Percentiles rank a stretch among this genome's conserved stretches.
phyloP scores from a whole-genome alignment of 176 grass and related monocot species.

The Carex scoparia region DNA sequence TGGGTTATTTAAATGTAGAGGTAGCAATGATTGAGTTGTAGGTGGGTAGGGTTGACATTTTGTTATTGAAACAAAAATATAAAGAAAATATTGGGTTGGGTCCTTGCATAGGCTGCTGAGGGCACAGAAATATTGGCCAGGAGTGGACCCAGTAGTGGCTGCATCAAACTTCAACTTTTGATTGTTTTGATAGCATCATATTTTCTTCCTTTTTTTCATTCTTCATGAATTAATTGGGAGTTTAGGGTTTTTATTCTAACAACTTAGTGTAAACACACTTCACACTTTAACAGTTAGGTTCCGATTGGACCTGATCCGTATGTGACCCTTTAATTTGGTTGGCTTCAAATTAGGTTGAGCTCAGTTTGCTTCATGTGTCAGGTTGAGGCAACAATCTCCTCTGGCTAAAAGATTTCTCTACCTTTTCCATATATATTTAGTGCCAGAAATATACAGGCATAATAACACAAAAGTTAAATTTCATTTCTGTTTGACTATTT shows the following conservation, averaged over 20 bases:
- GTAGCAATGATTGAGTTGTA: not conserved
- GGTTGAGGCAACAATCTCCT: not conserved
- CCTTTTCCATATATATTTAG: not conserved
- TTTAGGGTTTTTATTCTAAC: not conserved
- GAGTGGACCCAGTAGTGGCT: not conserved
- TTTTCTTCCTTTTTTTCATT: not conserved
- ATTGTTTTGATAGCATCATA: not conserved
- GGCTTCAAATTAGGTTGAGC: not conserved
- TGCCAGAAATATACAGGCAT: slow-evolving; percentile 5
- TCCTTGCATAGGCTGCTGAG: not conserved
- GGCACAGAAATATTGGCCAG: not conserved
- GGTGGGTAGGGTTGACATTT: not conserved
- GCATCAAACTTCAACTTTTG: not conserved
- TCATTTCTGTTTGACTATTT: not conserved
- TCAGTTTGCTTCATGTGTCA: not conserved
- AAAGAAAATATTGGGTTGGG: not conserved
- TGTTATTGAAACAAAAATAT: not conserved
- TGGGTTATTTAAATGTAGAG: not conserved
- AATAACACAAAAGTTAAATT: not conserved
- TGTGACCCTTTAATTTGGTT: not conserved
- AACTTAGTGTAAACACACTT: not conserved
- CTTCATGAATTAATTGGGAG: not conserved
- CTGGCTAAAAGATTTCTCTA: not conserved
- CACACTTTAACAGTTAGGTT: not conserved
- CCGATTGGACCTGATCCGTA: not conserved